phyloP scores from a whole-genome alignment of 1,284 basidiomycete species.

The Rhodotorula sp. region DNA sequence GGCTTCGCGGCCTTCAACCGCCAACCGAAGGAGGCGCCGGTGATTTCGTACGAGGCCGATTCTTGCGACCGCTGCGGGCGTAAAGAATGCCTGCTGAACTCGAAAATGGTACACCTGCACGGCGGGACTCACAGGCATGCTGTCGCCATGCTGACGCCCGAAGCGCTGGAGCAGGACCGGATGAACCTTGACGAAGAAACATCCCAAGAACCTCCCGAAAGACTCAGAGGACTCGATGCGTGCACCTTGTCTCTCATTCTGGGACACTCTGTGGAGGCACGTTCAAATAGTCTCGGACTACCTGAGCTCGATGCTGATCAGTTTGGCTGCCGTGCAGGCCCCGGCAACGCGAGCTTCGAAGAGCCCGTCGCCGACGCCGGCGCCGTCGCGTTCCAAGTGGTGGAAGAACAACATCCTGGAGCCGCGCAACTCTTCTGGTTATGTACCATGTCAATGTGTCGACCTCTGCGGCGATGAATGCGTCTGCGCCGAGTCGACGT shows the following conservation, averaged over 20 bases:
- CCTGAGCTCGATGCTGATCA: background rate
- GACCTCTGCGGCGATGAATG: background rate
- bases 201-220: background rate
- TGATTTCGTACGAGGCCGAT: background rate
- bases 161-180: background rate
- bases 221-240: background rate
- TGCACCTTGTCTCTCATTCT: constrained; percentile 1
- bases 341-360: background rate
- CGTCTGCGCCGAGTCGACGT: background rate
- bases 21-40: background rate
- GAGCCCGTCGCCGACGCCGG: background rate
- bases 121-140: background rate
- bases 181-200: background rate
- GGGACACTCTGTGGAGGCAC: background rate
- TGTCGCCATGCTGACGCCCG: background rate
- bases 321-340: background rate
- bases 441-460: constrained; percentile 9
- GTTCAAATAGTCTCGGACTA: no score
- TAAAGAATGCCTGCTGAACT: background rate
- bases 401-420: background rate
- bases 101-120: background rate
- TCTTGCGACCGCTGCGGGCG: background rate
- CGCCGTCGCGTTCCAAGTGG: no score
- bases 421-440: background rate
- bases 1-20: background rate